phyloP scores from a whole-genome alignment of 1,284 basidiomycete species.

The Phenoliferia sp. region DNA sequence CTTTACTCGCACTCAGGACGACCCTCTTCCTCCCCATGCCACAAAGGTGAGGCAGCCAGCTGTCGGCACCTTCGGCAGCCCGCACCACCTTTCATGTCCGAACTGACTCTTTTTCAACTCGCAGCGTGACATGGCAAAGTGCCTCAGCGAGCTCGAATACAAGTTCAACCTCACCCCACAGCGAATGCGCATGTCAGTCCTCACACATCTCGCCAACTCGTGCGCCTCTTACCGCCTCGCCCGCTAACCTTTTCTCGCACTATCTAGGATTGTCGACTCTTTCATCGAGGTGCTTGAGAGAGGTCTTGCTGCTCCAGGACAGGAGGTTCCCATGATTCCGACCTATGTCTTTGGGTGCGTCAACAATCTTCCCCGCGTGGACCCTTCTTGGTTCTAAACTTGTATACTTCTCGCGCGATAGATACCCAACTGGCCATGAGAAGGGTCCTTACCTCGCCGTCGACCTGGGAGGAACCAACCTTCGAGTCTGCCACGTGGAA shows the following conservation, averaged over 20 bases:
- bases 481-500: constrained; percentile 93
- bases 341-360: constrained; percentile 97
- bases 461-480: constrained; percentile 94
- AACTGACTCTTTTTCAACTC: not conserved
- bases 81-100: not conserved
- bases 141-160: constrained; percentile 35
- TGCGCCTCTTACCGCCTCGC: not conserved
- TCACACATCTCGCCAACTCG: not conserved
- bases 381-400: not conserved
- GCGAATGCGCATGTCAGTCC: constrained; percentile 69
- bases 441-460: constrained; percentile 85
- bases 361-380: not conserved
- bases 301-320: constrained; percentile 74
- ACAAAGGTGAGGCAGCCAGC: not conserved
- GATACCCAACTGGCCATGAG: constrained; percentile 63
- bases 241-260: not conserved
- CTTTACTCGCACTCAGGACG: constrained; percentile 4
- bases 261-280: constrained; percentile 72
- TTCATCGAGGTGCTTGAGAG: constrained; percentile 88
- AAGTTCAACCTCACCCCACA: constrained; percentile 78
- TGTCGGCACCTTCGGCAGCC: not conserved
- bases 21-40: not conserved
- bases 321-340: constrained; percentile 74
- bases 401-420: not conserved
- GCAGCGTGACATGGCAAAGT: constrained; percentile 33